Percentiles rank a stretch among this genome's conserved stretches.
Conservation (phyloP, 2,329 filamentous ascomycete genomes). For the Tolypocladium amazonense region DNA sequence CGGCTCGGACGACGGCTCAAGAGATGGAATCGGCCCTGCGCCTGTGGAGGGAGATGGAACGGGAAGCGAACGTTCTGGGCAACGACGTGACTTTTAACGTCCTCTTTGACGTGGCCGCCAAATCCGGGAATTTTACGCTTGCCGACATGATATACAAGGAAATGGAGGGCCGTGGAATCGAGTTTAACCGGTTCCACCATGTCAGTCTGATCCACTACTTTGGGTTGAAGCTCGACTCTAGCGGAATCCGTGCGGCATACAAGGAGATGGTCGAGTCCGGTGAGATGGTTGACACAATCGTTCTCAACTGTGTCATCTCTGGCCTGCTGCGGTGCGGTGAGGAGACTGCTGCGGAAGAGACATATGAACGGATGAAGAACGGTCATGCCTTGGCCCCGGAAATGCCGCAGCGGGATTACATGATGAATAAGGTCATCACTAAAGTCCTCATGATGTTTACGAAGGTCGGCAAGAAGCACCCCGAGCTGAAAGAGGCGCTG, state of each 20-base stretch:
- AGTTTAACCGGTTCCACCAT: constrained; percentile 69
- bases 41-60: constrained; percentile 87
- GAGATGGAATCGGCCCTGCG: constrained; percentile 52
- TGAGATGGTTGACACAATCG: constrained; percentile 78
- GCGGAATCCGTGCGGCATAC: constrained; percentile 68
- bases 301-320: constrained; percentile 77
- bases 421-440: constrained; percentile 38
- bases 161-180: constrained; percentile 59
- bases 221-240: constrained; percentile 63
- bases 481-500: constrained; percentile 37
- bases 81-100: constrained; percentile 87
- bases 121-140: constrained; percentile 71
- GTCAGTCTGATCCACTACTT: constrained; percentile 76
- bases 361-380: constrained; percentile 77
- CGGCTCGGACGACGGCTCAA: constrained; percentile 47
- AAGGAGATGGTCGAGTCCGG: constrained; percentile 72
- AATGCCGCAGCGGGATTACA: constrained; percentile 34
- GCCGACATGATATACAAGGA: constrained; percentile 79
- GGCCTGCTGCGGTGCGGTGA: constrained; percentile 71
- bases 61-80: constrained; percentile 49
- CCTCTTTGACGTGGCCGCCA: constrained; percentile 79
- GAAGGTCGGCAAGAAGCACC: constrained; percentile 41
- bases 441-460: constrained; percentile 48
- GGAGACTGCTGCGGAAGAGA: constrained; percentile 61
- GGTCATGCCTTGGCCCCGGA: constrained; percentile 31